Conservation (phyloP, 2,329 filamentous ascomycete genomes). For the Aspergillus pseudonomiae region DNA sequence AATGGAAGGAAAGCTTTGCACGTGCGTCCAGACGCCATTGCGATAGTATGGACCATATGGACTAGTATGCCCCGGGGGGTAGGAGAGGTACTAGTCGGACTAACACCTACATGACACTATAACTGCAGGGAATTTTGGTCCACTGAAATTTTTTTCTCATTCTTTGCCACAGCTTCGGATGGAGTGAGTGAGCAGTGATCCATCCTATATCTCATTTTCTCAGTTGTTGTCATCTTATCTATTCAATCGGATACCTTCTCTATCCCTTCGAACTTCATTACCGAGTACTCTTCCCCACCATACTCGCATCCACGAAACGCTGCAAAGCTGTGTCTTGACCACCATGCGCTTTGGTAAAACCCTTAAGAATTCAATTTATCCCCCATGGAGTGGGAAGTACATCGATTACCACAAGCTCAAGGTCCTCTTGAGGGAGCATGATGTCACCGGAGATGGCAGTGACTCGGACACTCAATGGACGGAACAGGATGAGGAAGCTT, state of each 20-base stretch:
- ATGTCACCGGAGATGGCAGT: slow-evolving; percentile 49
- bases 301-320: background rate
- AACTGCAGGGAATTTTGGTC: slow-evolving; percentile 1
- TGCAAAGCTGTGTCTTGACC: slow-evolving; percentile 11
- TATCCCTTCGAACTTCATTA: slow-evolving; percentile 3
- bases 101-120: slow-evolving; percentile 3
- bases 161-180: background rate
- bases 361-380: slow-evolving; percentile 75
- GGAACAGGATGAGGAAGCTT: slow-evolving; percentile 87
- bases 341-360: slow-evolving; percentile 93
- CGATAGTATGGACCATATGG: background rate
- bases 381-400: slow-evolving; percentile 90
- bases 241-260: background rate
- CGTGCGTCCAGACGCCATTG: slow-evolving; percentile 8
- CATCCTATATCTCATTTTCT: background rate
- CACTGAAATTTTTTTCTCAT: background rate
- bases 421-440: slow-evolving; percentile 79
- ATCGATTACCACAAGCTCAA: slow-evolving; percentile 96
- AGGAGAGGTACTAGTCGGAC: background rate
- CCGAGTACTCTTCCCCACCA: slow-evolving; percentile 4
- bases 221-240: background rate
- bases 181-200: background rate
- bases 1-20: slow-evolving; percentile 7
- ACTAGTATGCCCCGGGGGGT: background rate
- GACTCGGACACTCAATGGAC: slow-evolving; percentile 74